Evolutionary conservation across 352 stramenopile species (phyloP), one percentile per base, ranked within the genome.

Genomic region (Phytopythium boreale): DNA sequence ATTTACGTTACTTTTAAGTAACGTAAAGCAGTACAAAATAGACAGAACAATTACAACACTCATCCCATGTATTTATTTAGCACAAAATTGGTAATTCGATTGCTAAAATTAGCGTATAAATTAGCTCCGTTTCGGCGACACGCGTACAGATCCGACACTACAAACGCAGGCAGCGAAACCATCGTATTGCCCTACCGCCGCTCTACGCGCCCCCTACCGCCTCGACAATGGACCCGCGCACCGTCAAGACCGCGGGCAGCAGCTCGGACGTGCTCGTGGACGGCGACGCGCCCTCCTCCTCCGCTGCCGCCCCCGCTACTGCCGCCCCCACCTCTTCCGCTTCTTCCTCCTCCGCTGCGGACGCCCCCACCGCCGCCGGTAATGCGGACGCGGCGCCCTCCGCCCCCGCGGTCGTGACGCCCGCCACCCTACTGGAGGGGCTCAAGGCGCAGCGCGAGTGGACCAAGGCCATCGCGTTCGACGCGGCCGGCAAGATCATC

Each of bases 381-480:
- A 24, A 10, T 26, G 27, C 20, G 5, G 49, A 62, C 29, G 17
- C 49, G 26, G 50, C 52, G 0, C 39, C 60, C 27, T 26, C 66
- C 43, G 43, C 37, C n/a, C 39, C 60, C 29, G 31, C 66, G 41
- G 47, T 44, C n/a, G 76, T 90, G 60, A 80, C 79, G 5, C 58
- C 82, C 43, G 67, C 74, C 56, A 75, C 62, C 15, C 63, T 94
- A 34, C 69, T 87, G 44, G 81, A 90, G 46, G 63, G 55, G 19
- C 49, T 90, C 56, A 83, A 82, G 69, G 60, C 69, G 56, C 80
- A 89, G 24, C 88, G 79, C 27, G 85, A 94, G 70, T 94, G 85
- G 85, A 51, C 66, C 34, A 84, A 86, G 47, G 69, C 79, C 46
- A 60, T 94, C 24, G 72, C 76, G 4, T 91, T 92, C 59, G 82